Conservation (phyloP, 805 yeast species). For the Starmerella ratchasimensis region DNA sequence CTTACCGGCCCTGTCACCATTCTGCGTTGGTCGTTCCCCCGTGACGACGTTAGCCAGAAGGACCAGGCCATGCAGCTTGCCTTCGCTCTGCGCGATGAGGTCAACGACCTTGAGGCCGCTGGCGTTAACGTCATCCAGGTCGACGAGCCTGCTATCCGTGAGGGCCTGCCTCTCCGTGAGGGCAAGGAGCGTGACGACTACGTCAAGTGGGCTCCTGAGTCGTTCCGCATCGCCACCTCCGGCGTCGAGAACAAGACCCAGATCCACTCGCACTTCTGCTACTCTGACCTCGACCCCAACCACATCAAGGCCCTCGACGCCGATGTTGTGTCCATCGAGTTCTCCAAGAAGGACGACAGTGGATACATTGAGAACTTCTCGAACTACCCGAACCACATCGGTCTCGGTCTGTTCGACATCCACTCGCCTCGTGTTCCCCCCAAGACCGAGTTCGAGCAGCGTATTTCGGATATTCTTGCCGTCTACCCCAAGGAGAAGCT, state of each 20-base stretch:
- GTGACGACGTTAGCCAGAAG: conserved; percentile 90
- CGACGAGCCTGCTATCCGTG: conserved; percentile 99
- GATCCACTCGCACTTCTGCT: conserved; percentile 99
- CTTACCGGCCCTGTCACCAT: conserved; percentile 99
- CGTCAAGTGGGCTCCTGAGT: conserved; percentile 98
- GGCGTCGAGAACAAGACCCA: conserved; percentile 93
- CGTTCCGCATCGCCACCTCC: conserved; percentile 98
- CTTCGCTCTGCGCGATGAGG: conserved; percentile 97
- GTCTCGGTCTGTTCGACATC: conserved; percentile 96
- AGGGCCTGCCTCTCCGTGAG: conserved; percentile 98
- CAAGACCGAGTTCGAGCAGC: conserved; percentile 84
- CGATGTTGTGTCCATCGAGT: conserved; percentile 97
- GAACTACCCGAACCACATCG: conserved; percentile 98
- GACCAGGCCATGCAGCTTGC: conserved; percentile 94
- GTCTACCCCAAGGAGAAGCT: conserved; percentile 95
- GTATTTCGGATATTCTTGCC: conserved; percentile 88
- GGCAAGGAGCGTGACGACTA: conserved; percentile 94
- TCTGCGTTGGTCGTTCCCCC: conserved; percentile 99
- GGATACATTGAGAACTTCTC: conserved; percentile 95
- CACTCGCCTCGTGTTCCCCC: conserved; percentile 99
- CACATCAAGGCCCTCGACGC: conserved; percentile 99
- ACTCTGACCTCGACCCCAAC: conserved; percentile 98
- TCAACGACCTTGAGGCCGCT: conserved; percentile 93
- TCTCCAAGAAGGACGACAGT: conserved; percentile 99
- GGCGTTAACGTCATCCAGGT: conserved; percentile 97